Conservation (phyloP, 202 grass and related monocot genomes). For the Thinopyrum obtusiflorum region DNA sequence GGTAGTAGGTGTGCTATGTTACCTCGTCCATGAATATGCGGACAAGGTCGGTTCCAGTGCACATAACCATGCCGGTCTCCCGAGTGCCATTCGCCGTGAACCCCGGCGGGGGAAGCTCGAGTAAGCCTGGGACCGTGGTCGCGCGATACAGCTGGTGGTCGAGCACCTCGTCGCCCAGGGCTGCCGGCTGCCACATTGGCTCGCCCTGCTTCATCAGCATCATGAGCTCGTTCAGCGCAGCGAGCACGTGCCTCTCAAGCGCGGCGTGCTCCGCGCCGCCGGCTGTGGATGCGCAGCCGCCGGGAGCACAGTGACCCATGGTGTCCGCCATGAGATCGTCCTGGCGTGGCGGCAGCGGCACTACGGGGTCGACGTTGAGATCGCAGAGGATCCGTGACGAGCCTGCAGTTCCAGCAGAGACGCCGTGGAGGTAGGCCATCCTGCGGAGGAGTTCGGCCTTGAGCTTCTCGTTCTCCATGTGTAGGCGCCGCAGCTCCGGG, state of each 20-base stretch:
- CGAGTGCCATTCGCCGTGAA: conserved; percentile 40
- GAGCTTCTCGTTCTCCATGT: conserved; percentile 36
- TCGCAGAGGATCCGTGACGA: not conserved
- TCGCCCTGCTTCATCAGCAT: not conserved
- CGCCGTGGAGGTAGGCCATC: not conserved
- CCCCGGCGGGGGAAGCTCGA: not conserved
- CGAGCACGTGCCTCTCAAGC: not conserved
- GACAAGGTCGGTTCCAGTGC: conserved; percentile 12
- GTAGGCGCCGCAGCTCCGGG: conserved; percentile 8
- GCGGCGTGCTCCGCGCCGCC: too few species aligned
- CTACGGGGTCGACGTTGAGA: not conserved
- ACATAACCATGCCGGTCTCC: conserved; percentile 24
- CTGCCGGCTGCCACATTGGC: conserved; percentile 10
- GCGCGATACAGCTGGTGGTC: conserved; percentile 8
- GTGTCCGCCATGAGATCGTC: not conserved
- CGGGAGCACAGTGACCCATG: not conserved
- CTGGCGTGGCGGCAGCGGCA: not conserved
- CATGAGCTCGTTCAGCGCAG: conserved; percentile 7
- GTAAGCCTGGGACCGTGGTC: not conserved
- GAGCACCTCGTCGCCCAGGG: conserved; percentile 9
- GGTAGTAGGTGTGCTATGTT: not conserved
- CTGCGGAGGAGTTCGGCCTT: conserved; percentile 12
- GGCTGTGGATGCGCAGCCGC: not conserved
- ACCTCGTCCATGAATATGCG: conserved; percentile 40
- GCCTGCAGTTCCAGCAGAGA: not conserved